These are phyloP conservation scores for Handroanthus guayacan DNA, from an alignment of 257 asterid species.

Conservation along the genomic window DNA sequence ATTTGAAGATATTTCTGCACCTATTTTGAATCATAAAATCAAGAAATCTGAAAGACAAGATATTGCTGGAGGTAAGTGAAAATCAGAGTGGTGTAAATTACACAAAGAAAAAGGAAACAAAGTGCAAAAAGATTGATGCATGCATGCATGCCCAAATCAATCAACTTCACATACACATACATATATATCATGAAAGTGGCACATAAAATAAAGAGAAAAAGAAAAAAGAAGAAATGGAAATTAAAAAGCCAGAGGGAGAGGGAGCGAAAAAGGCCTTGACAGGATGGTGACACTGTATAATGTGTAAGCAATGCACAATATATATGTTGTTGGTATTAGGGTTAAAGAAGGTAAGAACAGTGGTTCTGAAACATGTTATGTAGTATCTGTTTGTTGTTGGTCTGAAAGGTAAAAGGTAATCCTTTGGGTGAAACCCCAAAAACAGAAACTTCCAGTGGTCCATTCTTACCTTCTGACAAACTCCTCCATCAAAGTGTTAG, in stretches of 20 bases:
- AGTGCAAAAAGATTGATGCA: constrained; percentile 39
- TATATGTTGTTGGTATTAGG: constrained; percentile 31
- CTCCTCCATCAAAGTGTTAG: constrained; percentile 64
- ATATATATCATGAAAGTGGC: constrained; percentile 30
- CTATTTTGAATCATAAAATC: constrained; percentile 44
- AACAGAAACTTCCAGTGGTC: constrained; percentile 97
- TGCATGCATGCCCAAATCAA: constrained; percentile 66
- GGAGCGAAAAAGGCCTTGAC: constrained; percentile 48
- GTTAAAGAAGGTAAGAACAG: constrained; percentile 53
- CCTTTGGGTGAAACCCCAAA: constrained; percentile 95
- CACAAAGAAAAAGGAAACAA: constrained; percentile 38
- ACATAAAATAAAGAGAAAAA: not conserved
- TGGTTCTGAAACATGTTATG: constrained; percentile 56
- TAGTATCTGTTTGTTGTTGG: constrained; percentile 66
- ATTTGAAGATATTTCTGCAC: constrained; percentile 42
- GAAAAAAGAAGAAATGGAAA: not conserved
- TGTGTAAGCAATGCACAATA: constrained; percentile 38
- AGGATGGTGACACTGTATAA: constrained; percentile 65
- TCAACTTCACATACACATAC: constrained; percentile 33
- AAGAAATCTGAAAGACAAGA: constrained; percentile 40
- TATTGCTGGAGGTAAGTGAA: constrained; percentile 45
- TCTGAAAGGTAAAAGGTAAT: constrained; percentile 72
- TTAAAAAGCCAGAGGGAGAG: constrained; percentile 34
- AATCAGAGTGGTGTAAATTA: constrained; percentile 31
- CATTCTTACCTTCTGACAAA: constrained; percentile 75